phyloP scores from a whole-genome alignment of 352 stramenopile genomes.

The Globisporangium rhizosaccharum region DNA sequence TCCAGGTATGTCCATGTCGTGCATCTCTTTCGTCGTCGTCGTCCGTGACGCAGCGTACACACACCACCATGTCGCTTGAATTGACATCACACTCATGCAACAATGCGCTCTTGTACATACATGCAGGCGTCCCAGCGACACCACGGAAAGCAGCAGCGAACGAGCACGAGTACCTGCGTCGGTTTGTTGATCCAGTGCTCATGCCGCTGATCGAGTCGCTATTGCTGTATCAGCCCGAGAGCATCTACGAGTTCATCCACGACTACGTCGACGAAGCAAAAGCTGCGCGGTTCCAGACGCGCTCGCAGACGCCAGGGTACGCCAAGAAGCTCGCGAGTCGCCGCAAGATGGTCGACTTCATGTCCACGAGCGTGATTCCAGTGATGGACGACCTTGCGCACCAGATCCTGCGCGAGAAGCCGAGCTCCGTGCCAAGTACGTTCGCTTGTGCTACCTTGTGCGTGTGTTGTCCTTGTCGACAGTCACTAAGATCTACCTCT shows the following conservation, averaged over 20 bases:
- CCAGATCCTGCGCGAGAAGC: slow-evolving; percentile 71
- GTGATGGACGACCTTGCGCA: slow-evolving; percentile 82
- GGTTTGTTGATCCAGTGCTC: slow-evolving; percentile 70
- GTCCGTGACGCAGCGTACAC: too few relatives aligned
- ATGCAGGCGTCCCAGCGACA: neutral
- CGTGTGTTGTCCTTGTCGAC: neutral
- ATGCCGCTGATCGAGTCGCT: slow-evolving; percentile 81
- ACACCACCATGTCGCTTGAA: neutral
- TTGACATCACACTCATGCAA: neutral
- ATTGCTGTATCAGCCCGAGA: slow-evolving; percentile 72
- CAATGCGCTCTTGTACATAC: neutral
- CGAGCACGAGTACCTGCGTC: slow-evolving; percentile 78
- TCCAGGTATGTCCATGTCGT: neutral
- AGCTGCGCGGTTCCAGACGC: slow-evolving; percentile 27
- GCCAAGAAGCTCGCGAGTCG: slow-evolving; percentile 68
- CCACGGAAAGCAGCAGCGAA: slow-evolving; percentile 28
- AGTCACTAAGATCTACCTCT: neutral
- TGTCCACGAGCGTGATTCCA: slow-evolving; percentile 78
- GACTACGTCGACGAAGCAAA: slow-evolving; percentile 71
- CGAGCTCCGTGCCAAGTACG: slow-evolving; percentile 54
- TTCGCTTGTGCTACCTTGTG: neutral
- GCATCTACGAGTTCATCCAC: slow-evolving; percentile 78
- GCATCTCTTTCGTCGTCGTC: neutral
- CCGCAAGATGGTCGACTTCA: slow-evolving; percentile 78
- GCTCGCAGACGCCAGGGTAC: slow-evolving; percentile 26